A percentile compares a stretch with the other conserved stretches of the same genome.
Conservation (phyloP, 2,329 filamentous ascomycete species). For the Cytospora leucostoma region DNA sequence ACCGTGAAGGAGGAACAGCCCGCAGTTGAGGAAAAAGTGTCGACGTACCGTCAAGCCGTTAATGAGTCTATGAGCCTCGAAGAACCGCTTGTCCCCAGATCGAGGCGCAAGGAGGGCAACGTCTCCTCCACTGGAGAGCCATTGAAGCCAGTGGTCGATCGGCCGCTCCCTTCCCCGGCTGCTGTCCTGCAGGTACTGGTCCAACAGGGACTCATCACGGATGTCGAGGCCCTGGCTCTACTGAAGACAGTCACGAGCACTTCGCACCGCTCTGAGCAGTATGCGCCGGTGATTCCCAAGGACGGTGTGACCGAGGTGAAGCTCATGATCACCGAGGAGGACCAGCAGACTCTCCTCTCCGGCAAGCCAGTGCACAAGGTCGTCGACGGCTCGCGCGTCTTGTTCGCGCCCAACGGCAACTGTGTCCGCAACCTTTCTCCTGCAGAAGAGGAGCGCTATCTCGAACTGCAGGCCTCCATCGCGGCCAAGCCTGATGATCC, state of each 20-base stretch:
- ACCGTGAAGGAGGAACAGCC: constrained; percentile 18
- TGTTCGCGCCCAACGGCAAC: constrained; percentile 75
- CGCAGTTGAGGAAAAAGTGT: constrained; percentile 23
- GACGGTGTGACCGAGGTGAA: constrained; percentile 44
- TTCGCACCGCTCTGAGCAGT: constrained; percentile 38
- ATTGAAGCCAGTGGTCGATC: constrained; percentile 18
- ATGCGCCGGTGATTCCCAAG: constrained; percentile 30
- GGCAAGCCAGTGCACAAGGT: constrained; percentile 63
- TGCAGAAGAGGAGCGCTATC: constrained; percentile 69
- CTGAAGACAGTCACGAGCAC: constrained; percentile 41
- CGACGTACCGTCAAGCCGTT: constrained; percentile 27
- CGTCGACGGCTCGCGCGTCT: constrained; percentile 64
- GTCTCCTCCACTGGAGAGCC: constrained; percentile 12
- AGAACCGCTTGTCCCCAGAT: constrained; percentile 19
- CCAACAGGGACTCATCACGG: constrained; percentile 21
- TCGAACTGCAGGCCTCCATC: constrained; percentile 66
- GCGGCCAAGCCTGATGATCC: constrained; percentile 52
- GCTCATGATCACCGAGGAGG: constrained; percentile 53
- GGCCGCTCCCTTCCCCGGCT: constrained; percentile 19
- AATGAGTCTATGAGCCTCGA: constrained; percentile 28
- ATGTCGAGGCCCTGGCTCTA: constrained; percentile 40
- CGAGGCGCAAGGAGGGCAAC: constrained; percentile 24
- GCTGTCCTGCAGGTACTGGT: constrained; percentile 28
- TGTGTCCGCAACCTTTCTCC: constrained; percentile 71
- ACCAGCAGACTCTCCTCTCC: constrained; percentile 55